phyloP scores from a whole-genome alignment of 345 rosid species.

The Trapa incisa region DNA sequence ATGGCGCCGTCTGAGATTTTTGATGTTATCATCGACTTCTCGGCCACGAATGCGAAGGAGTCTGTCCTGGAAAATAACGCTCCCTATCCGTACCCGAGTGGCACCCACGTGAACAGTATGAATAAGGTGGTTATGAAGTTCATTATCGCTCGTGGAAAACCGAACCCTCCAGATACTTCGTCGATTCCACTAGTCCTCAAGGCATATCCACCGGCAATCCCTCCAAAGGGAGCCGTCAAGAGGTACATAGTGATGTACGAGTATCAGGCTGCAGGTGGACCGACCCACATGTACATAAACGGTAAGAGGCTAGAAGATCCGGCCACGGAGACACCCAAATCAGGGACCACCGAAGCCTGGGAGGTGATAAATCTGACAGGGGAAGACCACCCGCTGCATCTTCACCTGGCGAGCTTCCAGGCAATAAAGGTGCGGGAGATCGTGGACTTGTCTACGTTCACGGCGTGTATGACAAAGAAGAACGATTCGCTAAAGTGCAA shows the following conservation, averaged over 20 bases:
- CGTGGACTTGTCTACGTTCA: slow-evolving; percentile 30
- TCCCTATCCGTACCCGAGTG: slow-evolving; percentile 48
- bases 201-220: slow-evolving; percentile 32
- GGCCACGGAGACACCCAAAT: slow-evolving; percentile 42
- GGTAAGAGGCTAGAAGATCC: slow-evolving; percentile 45
- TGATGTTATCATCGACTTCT: slow-evolving; percentile 61
- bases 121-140: slow-evolving; percentile 65
- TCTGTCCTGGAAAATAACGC: slow-evolving; percentile 42
- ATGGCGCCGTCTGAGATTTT: slow-evolving; percentile 60
- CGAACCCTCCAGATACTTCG: slow-evolving; percentile 23
- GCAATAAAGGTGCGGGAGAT: slow-evolving; percentile 51
- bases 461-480: slow-evolving; percentile 38
- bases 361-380: slow-evolving; percentile 66
- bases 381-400: slow-evolving; percentile 75
- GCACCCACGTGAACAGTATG: slow-evolving; percentile 40
- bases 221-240: slow-evolving; percentile 25
- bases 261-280: slow-evolving; percentile 40
- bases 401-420: slow-evolving; percentile 52
- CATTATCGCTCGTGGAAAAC: slow-evolving; percentile 15
- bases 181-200: slow-evolving; percentile 32
- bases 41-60: slow-evolving; percentile 23
- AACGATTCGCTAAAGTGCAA: slow-evolving; percentile 55
- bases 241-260: slow-evolving; percentile 70
- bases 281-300: slow-evolving; percentile 68
- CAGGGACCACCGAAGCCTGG: slow-evolving; percentile 66